Evolutionary conservation across 2,329 filamentous ascomycete species (phyloP).

Genomic region (Huntiella abstrusa): DNA sequence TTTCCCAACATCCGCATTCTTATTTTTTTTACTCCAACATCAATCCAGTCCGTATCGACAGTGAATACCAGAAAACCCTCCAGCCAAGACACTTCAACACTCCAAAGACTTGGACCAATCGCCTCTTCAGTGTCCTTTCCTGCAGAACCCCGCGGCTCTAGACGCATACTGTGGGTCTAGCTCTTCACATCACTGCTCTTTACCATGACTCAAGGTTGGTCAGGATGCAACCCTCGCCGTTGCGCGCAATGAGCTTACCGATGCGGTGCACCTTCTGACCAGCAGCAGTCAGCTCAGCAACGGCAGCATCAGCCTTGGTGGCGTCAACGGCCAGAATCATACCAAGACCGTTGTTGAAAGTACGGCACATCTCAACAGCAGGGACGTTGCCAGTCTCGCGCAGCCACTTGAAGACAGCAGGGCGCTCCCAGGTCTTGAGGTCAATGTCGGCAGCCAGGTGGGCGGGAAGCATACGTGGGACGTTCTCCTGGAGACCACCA

Average conservation of each 20-base stretch:
- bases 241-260: conserved; percentile 47
- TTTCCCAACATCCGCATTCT: background rate
- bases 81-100: background rate
- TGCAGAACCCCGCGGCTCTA: too few species aligned
- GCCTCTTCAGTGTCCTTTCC: background rate
- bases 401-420: conserved; percentile 73
- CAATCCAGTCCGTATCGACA: background rate
- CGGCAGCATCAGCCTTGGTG: conserved; percentile 41
- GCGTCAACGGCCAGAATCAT: conserved; percentile 75
- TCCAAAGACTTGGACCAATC: too few species aligned
- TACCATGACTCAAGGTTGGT: conserved; percentile 11
- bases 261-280: conserved; percentile 66
- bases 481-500: conserved; percentile 80
- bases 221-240: conserved; percentile 15
- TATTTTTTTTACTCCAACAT: background rate
- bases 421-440: conserved; percentile 54
- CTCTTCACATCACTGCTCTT: background rate
- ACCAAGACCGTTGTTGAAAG: conserved; percentile 87
- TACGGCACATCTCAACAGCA: conserved; percentile 65
- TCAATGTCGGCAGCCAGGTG: conserved; percentile 67
- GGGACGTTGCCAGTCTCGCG: conserved; percentile 53
- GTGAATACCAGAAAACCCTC: background rate
- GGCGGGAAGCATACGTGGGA: conserved; percentile 76
- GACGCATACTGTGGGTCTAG: background rate
- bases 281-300: conserved; percentile 37